Evolutionary conservation across 176 grass and related monocot species (phyloP).

Genomic region (Themeda triandra): DNA sequence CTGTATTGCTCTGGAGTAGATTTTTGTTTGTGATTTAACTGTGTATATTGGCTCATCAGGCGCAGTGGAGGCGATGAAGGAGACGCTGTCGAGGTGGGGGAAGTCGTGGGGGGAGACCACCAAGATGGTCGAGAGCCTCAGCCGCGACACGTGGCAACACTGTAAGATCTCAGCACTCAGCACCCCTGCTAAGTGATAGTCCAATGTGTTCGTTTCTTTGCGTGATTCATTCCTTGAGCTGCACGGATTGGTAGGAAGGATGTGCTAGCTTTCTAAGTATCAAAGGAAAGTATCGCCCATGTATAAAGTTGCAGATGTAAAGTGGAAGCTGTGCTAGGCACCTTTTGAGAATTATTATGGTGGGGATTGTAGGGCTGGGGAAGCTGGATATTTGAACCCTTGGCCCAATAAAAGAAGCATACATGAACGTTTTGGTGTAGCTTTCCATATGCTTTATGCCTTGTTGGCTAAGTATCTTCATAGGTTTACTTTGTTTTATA

Average conservation of each 20-base stretch:
- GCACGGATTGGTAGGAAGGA: not conserved
- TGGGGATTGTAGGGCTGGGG: not conserved
- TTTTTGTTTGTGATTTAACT: conserved; percentile 23
- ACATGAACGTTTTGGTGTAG: not conserved
- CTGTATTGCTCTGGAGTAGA: not conserved
- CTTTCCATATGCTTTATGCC: not conserved
- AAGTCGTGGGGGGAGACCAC: conserved; percentile 73
- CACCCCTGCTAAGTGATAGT: not conserved
- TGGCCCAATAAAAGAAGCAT: not conserved
- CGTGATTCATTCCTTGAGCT: conserved; percentile 32
- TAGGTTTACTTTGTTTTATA: not conserved
- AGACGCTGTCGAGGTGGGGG: conserved; percentile 68
- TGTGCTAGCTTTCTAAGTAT: conserved; percentile 1
- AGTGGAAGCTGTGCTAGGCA: conserved; percentile 16
- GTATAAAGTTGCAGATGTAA: conserved; percentile 18
- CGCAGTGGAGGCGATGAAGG: conserved; percentile 73
- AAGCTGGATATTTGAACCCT: not conserved
- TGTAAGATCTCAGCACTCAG: conserved; percentile 54
- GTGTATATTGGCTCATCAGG: conserved; percentile 10
- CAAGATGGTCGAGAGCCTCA: conserved; percentile 74
- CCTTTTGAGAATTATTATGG: not conserved
- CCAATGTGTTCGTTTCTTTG: not conserved
- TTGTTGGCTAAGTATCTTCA: not conserved
- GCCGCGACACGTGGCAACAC: conserved; percentile 88
- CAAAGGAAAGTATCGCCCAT: conserved; percentile 1